Conservation (phyloP, 1,139 yeast genomes). For the Wickerhamomyces sp. region DNA sequence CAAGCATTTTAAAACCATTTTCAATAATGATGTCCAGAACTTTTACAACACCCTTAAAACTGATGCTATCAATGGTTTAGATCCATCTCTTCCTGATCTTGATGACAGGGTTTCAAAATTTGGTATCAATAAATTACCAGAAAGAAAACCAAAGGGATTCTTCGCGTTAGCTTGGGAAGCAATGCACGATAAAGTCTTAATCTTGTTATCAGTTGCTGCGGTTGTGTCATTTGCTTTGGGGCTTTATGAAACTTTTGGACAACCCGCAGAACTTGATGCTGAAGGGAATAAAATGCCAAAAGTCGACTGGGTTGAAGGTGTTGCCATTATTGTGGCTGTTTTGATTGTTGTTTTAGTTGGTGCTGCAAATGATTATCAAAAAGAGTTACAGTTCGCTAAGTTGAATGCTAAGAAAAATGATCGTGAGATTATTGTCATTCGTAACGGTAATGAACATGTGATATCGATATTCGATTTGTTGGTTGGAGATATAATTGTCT, state of each 20-base stretch:
- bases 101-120: conserved; percentile 31
- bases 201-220: conserved; percentile 81
- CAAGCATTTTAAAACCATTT: conserved; percentile 22
- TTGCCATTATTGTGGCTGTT: conserved; percentile 91
- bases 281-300: conserved; percentile 72
- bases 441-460: conserved; percentile 66
- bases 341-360: conserved; percentile 88
- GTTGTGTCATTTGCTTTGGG: conserved; percentile 86
- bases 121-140: conserved; percentile 72
- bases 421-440: conserved; percentile 67
- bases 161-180: conserved; percentile 73
- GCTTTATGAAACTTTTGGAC: conserved; percentile 86
- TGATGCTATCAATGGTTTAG: conserved; percentile 41
- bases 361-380: conserved; percentile 92
- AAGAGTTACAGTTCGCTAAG: conserved; percentile 87
- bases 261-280: conserved; percentile 69
- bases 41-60: conserved; percentile 33
- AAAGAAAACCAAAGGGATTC: conserved; percentile 61
- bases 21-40: conserved; percentile 19
- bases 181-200: conserved; percentile 84
- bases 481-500: conserved; percentile 78
- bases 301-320: conserved; percentile 98
- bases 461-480: conserved; percentile 70
- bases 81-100: conserved; percentile 24
- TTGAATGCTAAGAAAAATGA: conserved; percentile 86